Conservation (phyloP, 148 eudicot species). For the Oxyria digyna region DNA sequence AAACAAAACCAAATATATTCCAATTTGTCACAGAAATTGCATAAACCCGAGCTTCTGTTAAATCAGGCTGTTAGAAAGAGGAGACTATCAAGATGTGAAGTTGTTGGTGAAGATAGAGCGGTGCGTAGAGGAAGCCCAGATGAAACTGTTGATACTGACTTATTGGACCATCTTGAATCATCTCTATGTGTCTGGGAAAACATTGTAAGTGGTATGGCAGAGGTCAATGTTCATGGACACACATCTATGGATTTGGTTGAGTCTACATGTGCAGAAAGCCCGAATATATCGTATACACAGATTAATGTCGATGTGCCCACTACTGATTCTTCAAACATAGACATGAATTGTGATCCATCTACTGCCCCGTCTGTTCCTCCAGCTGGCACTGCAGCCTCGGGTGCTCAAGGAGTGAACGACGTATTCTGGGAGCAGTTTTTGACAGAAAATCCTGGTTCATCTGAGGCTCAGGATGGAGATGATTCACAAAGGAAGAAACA, state of each 20-base stretch:
- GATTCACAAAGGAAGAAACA: conserved; percentile 38
- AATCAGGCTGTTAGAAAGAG: conserved; percentile 48
- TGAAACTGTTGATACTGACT: conserved; percentile 28
- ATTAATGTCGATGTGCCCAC: conserved; percentile 33
- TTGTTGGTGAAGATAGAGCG: conserved; percentile 15
- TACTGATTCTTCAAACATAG: conserved; percentile 32
- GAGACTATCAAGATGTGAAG: conserved; percentile 35
- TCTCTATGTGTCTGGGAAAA: conserved; percentile 59
- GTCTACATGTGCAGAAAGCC: conserved; percentile 29
- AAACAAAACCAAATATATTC: conserved; percentile 34
- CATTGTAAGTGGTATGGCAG: conserved; percentile 20
- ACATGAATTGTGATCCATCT: conserved; percentile 50
- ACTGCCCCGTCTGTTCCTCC: conserved; percentile 10
- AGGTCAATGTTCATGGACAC: neutral
- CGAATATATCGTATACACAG: conserved; percentile 50
- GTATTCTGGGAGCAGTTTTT: conserved; percentile 78
- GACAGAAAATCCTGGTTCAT: conserved; percentile 79
- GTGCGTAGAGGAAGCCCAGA: conserved; percentile 31
- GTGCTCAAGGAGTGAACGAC: conserved; percentile 36
- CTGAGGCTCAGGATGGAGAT: conserved; percentile 36
- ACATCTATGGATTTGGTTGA: neutral
- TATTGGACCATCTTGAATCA: conserved; percentile 46
- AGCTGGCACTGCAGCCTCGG: neutral
- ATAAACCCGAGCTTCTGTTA: conserved; percentile 30
- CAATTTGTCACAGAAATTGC: conserved; percentile 31